A percentile compares a stretch with the other conserved stretches of the same genome.
phyloP scores from a whole-genome alignment of 129 eudicot species.

The Sambucus nigra region DNA sequence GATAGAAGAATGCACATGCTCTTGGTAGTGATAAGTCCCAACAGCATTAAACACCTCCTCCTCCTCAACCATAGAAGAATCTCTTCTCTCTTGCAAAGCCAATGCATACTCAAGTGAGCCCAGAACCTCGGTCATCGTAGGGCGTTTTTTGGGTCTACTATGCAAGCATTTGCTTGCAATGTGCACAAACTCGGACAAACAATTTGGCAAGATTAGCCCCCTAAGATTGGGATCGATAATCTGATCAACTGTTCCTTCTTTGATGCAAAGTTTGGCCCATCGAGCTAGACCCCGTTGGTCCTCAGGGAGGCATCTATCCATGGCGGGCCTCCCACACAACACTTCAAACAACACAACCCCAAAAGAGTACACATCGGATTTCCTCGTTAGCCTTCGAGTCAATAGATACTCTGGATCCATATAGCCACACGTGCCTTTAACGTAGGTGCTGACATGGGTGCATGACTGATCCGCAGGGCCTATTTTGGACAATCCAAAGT shows the following conservation, averaged over 20 bases:
- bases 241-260: conserved; percentile 19
- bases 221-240: conserved; percentile 18
- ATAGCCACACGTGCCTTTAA: conserved; percentile 28
- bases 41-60: neutral
- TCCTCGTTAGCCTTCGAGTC: conserved; percentile 20
- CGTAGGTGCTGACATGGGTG: conserved; percentile 7
- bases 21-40: neutral
- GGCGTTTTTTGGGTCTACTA: conserved; percentile 22
- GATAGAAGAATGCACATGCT: neutral
- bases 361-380: conserved; percentile 30
- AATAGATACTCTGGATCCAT: conserved; percentile 25
- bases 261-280: conserved; percentile 25
- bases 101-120: conserved; percentile 19
- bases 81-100: conserved; percentile 13
- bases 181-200: conserved; percentile 15
- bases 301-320: conserved; percentile 17
- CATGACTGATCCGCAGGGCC: conserved; percentile 10
- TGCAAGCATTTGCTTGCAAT: conserved; percentile 27
- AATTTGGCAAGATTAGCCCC: conserved; percentile 14
- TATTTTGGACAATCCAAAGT: conserved; percentile 27
- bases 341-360: conserved; percentile 41
- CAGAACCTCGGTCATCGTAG: conserved; percentile 32
- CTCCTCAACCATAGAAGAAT: neutral
- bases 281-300: conserved; percentile 27
- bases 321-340: conserved; percentile 35